Evolutionary conservation across 176 grass and related monocot genomes (phyloP).

Genomic region (Carex cristatella): DNA sequence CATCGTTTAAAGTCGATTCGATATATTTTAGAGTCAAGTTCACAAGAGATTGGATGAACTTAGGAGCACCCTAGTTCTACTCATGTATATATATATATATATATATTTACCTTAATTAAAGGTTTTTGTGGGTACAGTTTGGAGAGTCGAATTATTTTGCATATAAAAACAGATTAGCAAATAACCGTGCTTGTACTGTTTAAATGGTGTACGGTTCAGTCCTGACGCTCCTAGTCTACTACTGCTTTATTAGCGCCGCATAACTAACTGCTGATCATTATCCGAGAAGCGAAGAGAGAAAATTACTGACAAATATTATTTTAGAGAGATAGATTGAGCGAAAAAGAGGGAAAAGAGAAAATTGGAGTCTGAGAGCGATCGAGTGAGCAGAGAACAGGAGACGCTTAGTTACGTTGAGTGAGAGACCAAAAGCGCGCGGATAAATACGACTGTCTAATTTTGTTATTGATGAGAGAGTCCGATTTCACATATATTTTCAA

Average conservation of each 20-base stretch:
- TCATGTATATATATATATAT: no score
- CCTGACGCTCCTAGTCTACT: neutral
- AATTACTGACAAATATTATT: neutral
- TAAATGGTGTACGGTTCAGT: neutral
- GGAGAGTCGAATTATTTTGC: neutral
- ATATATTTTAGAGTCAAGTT: no score
- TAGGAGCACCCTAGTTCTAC: no score
- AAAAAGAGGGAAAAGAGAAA: neutral
- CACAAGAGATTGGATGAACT: no score
- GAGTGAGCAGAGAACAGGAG: neutral
- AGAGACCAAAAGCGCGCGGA: neutral
- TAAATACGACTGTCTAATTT: no score
- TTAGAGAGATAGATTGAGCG: neutral
- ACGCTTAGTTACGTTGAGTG: no score
- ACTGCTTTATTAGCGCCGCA: neutral
- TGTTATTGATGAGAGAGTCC: no score
- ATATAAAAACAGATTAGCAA: neutral
- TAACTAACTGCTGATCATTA: neutral
- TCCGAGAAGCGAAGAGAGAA: no score
- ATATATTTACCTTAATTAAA: no score
- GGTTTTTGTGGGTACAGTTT: neutral
- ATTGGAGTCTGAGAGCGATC: neutral
- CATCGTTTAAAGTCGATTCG: no score
- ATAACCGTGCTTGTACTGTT: neutral
- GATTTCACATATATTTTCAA: neutral